These are phyloP conservation scores for Chytriomyces sp. DNA, from an alignment of 192 early-diverging fungal genomes.

Conservation along the genomic window DNA sequence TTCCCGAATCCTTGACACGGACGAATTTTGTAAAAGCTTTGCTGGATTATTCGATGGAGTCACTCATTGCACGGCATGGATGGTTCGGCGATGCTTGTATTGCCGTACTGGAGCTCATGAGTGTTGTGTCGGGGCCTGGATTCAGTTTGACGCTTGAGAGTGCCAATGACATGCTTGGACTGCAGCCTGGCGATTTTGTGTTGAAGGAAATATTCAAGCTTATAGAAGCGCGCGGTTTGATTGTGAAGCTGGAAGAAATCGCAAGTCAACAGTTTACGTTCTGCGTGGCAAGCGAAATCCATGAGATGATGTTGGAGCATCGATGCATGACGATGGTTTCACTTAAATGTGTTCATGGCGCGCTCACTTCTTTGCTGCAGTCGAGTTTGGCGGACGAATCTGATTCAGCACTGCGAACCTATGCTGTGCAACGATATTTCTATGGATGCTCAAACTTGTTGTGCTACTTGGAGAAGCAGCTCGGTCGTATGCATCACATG, in stretches of 20 bases:
- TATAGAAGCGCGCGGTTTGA: not conserved
- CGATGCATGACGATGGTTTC: not conserved
- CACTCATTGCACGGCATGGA: not conserved
- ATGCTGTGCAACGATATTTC: not conserved
- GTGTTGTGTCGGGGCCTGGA: not conserved
- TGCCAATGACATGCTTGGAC: too few species aligned
- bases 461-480: not conserved
- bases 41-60: not conserved
- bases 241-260: not conserved
- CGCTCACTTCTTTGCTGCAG: not conserved
- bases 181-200: too few species aligned
- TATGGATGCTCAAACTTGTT: not conserved
- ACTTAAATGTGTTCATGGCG: not conserved
- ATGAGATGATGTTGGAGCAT: not conserved
- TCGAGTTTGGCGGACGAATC: not conserved
- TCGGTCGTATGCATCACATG: not conserved
- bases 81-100: slow-evolving; percentile 1
- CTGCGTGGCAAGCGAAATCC: not conserved
- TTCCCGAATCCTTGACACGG: not conserved
- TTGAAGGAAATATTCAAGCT: not conserved
- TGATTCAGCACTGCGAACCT: not conserved
- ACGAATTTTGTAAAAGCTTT: not conserved
- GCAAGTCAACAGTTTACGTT: not conserved
- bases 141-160: too few species aligned
- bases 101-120: slow-evolving; percentile 5